phyloP scores from a whole-genome alignment of 2,329 filamentous ascomycete genomes.

The Talaromyces sp. region DNA sequence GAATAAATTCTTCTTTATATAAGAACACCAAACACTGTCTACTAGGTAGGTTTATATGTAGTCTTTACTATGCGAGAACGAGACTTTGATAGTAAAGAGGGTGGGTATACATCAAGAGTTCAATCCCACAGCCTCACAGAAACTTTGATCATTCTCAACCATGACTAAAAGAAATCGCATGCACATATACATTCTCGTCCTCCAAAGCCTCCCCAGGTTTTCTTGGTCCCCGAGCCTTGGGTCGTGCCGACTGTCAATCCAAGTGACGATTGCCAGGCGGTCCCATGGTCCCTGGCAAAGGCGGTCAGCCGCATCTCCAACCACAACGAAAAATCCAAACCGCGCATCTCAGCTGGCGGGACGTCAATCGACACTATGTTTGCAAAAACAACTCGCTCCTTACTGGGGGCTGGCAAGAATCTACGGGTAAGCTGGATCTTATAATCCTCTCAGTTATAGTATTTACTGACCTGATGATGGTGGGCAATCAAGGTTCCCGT shows the following conservation, averaged over 20 bases:
- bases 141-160: too few species aligned
- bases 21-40: too few species aligned
- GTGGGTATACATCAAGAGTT: too few species aligned
- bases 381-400: constrained; percentile 24
- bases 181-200: too few species aligned
- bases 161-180: too few species aligned
- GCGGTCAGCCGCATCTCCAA: constrained; percentile 17
- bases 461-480: constrained; percentile 1
- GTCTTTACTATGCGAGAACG: too few species aligned
- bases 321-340: constrained; percentile 25
- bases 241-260: neutral
- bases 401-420: constrained; percentile 22
- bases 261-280: too few species aligned
- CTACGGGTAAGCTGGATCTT: constrained; percentile 23
- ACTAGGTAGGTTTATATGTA: too few species aligned
- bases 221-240: neutral
- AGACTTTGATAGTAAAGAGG: too few species aligned
- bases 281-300: constrained; percentile 1
- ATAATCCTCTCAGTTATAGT: neutral
- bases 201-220: neutral
- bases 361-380: constrained; percentile 26
- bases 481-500: constrained; percentile 16
- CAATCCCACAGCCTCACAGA: too few species aligned
- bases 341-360: constrained; percentile 6
- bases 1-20: too few species aligned